Base-by-base conservation (phyloP, 345 rosid genomes). In the Bruguiera sexangula region DNA sequence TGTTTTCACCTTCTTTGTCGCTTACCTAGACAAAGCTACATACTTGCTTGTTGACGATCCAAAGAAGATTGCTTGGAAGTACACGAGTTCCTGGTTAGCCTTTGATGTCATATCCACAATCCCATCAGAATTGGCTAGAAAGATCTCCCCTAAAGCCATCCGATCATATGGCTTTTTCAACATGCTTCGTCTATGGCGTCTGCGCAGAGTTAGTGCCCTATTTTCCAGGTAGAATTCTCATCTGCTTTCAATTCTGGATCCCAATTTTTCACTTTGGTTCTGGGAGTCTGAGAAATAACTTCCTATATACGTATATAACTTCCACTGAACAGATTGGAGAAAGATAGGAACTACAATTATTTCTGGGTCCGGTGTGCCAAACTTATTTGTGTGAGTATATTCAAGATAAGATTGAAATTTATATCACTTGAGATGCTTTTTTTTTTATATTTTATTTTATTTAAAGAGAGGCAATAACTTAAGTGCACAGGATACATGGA, bases 151-250 rank as follows among this genome's bases (percentile, higher is more conserved):
- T 20, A 72, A 84, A 69, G 68, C 83, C 4, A 51, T 87, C 57
- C 78, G 50, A 51, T 66, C 85, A 1, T 95, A 90, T 77, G 97
- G 92, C 54, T 80, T 86, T 2, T 88, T 89, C 78, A 92, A 86
- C 79, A 90, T 95, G 98, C 94, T 95, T 72, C 91, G 99, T 65
- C 97, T 92, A 1, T 92, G 99, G 99, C 99, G 99, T 76, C 89
- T 95, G 27, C 84, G 99, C 7, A 88, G 99, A 88, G 97, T 95
- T 58, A 81, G 99, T 81, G 89, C 96, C 67, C 50, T 95, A 48
- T 92, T 95, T 79, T 85, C 98, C 55, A 87, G 99, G 98, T 95
- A 80, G 8, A 37, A 1, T 0, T 43, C 30, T 3, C 21, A 13
- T 36, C 24, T 2, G 43, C 58, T 54, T 32, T 11, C 52, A 63